Base-by-base conservation (phyloP, 2,329 filamentous ascomycete species). In the Colletotrichum cereale region DNA sequence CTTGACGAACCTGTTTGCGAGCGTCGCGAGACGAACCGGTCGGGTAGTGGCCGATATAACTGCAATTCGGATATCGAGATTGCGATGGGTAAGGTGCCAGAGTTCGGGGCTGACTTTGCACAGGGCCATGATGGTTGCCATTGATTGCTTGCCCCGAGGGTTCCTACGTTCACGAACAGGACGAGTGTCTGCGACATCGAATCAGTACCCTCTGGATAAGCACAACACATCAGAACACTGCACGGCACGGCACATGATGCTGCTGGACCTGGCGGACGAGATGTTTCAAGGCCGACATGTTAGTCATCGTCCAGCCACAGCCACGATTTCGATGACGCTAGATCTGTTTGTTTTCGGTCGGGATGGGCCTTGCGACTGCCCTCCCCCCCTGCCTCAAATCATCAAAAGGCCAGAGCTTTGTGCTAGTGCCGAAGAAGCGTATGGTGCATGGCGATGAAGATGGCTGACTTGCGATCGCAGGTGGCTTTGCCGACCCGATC, bases 371-470 rank as follows among this genome's bases (percentile, higher is more conserved):
- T 36, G 44, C 16, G n/a, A 48, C 26, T 36, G 34, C 48, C 56
- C 62, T 62, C 53, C 62, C 62, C 67, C 53, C 62, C 60, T 42
- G 14, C 56, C 53, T 53, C 67, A 40, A 34, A 36, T 48, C 36
- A 18, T 24, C 10, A 48, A 21, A 66, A 50, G 64, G 68, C 57
- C 68, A 71, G 58, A 67, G 64, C 68, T 71, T 52, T 44, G 36
- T 53, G 52, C 42, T 71, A 62, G 64, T n/a, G n/a, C 29, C 38
- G 48, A 52, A 55, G 12, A 42, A 36, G 34, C 18, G 42, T 26
- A 55, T 18, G 29, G 34, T 48, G 31, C 44, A n/a, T 56, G 5
- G 38, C 31, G 40, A 12, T 12, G 12, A 24, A 36, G 31, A 44
- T 58, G 50, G 34, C 38, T 29, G 56, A 57, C 67, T 71, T 42